These are phyloP conservation scores for Lepraria neglecta DNA, from an alignment of 495 filamentous ascomycete genomes.

Conservation along the genomic window DNA sequence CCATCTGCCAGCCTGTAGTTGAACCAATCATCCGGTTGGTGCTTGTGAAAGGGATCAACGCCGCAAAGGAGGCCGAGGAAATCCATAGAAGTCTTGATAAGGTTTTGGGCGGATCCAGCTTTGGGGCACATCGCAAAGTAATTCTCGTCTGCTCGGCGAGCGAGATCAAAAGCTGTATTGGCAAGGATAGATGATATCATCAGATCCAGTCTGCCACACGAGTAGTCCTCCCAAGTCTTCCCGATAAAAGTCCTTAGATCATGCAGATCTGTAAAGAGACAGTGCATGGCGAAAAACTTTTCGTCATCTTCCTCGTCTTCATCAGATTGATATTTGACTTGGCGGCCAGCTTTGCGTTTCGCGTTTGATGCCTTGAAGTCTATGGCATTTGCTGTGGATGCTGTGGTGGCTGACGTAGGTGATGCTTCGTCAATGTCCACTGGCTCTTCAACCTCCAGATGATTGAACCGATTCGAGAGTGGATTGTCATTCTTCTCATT, in stretches of 20 bases:
- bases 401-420: constrained; percentile 17
- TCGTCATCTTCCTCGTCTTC: constrained; percentile 31
- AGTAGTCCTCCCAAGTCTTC: constrained; percentile 33
- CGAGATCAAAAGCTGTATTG: constrained; percentile 33
- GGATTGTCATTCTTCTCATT: neutral
- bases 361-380: neutral
- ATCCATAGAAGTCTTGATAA: neutral
- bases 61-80: neutral
- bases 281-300: constrained; percentile 32
- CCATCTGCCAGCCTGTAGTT: constrained; percentile 6
- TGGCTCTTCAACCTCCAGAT: constrained; percentile 35
- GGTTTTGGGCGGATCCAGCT: constrained; percentile 1
- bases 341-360: neutral
- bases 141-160: constrained; percentile 25
- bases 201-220: constrained; percentile 31
- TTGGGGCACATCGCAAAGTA: constrained; percentile 23
- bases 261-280: constrained; percentile 31
- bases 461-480: constrained; percentile 31
- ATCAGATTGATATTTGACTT: constrained; percentile 27
- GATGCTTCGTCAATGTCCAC: constrained; percentile 24
- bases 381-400: neutral
- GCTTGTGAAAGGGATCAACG: neutral
- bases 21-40: constrained; percentile 4
- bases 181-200: constrained; percentile 35
- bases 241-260: constrained; percentile 31